Evolutionary conservation across 371 early-diverging fungal genomes (phyloP), one percentile per base, ranked within the genome.

Genomic region (Batrachochytrium dendrobatidis): DNA sequence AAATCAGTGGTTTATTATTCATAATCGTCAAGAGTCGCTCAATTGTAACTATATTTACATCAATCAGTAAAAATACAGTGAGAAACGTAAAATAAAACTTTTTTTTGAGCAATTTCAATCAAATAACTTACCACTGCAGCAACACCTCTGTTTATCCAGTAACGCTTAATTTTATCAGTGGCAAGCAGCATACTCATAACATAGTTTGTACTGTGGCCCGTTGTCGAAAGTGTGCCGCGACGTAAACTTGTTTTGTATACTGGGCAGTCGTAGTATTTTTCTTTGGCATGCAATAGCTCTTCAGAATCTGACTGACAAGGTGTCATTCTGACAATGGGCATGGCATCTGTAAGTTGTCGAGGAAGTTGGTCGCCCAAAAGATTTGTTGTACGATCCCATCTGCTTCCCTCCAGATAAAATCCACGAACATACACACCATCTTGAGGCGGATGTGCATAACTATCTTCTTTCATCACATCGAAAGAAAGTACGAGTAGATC

Each of bases 341-440:
- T 62, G 22, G 73, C 51, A 54, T 79, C 79, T 20, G 75, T 72
- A 25, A 82, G 68, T 34, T 69, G 68, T 52, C 79, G 76, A 1
- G 70, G 65, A 29, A 44, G 45, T 22, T 71, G 71, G 53, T 82
- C 83, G 22, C 68, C 77, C n/a, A 82, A 54, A 15, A 63, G 46
- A 8, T 61, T 55, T 1, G 65, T 62, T 0, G 54, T 56, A 2
- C 67, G 35, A 50, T 82, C 78, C 75, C 79, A 78, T 7, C 81
- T 66, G 6, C 77, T 75, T 0, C 82, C 83, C 58, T 82, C 83
- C 29, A 82, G 43, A 62, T 65, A 82, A 20, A 81, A 22, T 1
- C 83, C 82, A 32, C 76, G 67, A 22, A 81, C 67, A 56, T 77
- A 82, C 15, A 79, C 81, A 7, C 81, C 80, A 54, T 78, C 79